These are phyloP conservation scores for Fagopyrum tataricum DNA, from an alignment of 148 eudicot genomes.

Conservation along the genomic window DNA sequence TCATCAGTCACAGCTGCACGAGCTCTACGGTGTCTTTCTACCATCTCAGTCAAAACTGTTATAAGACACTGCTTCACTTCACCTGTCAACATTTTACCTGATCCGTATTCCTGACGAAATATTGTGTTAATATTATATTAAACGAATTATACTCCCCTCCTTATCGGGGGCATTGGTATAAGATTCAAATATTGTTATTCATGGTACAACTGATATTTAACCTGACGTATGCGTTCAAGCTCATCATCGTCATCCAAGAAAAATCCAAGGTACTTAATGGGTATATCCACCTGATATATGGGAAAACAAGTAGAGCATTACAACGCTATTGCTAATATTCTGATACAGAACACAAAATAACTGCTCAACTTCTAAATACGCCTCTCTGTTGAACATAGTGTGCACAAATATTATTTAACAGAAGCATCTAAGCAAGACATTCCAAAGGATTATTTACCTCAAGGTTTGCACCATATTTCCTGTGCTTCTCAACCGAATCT, in stretches of 20 bases:
- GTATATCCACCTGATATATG: constrained; percentile 70
- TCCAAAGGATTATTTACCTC: constrained; percentile 44
- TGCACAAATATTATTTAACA: neutral
- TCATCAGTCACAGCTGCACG: constrained; percentile 92
- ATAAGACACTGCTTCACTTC: constrained; percentile 76
- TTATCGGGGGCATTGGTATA: neutral
- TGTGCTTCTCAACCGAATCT: constrained; percentile 86
- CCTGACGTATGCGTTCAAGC: constrained; percentile 71
- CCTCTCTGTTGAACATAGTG: neutral
- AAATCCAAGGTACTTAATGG: constrained; percentile 91
- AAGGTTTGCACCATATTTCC: constrained; percentile 82
- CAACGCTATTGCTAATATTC: neutral
- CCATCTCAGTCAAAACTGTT: constrained; percentile 76
- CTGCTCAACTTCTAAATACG: neutral
- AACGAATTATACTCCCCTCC: neutral
- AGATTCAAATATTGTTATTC: neutral
- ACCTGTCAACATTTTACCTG: constrained; percentile 90
- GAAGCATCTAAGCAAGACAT: neutral
- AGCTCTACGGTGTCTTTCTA: constrained; percentile 80
- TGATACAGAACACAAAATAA: neutral
- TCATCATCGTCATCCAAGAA: constrained; percentile 96
- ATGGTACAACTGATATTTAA: constrained; percentile 20
- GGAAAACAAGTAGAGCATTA: neutral
- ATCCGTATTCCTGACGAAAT: constrained; percentile 64
- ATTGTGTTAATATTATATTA: constrained; percentile 1